Conservation (phyloP, 805 yeast species). For the Wickerhamomyces bisporus region DNA sequence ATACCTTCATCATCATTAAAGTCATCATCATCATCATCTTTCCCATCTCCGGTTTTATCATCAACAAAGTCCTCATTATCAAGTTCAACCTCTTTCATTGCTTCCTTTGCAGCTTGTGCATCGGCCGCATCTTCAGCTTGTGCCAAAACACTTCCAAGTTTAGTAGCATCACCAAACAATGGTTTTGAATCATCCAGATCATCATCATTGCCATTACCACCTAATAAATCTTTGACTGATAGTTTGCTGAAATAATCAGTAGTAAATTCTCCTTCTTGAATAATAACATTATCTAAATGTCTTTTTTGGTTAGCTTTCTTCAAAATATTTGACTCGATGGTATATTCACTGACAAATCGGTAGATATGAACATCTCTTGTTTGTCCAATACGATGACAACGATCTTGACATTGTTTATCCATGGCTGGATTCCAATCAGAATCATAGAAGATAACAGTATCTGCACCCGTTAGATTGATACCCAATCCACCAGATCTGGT, state of each 20-base stretch:
- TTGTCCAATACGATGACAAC: slow-evolving; percentile 99
- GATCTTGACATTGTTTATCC: slow-evolving; percentile 99
- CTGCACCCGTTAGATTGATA: slow-evolving; percentile 96
- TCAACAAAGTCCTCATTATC: slow-evolving; percentile 86
- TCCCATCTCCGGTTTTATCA: slow-evolving; percentile 18
- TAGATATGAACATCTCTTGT: slow-evolving; percentile 97
- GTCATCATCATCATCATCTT: slow-evolving; percentile 45
- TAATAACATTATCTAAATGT: slow-evolving; percentile 88
- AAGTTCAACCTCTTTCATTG: slow-evolving; percentile 77
- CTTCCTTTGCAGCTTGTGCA: slow-evolving; percentile 82
- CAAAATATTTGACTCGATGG: slow-evolving; percentile 92
- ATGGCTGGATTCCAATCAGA: slow-evolving; percentile 99
- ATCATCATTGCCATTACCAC: slow-evolving; percentile 29
- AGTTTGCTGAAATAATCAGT: slow-evolving; percentile 91
- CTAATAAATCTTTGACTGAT: slow-evolving; percentile 80
- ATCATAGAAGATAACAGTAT: slow-evolving; percentile 95
- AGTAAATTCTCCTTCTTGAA: slow-evolving; percentile 97
- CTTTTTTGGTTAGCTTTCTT: slow-evolving; percentile 93
- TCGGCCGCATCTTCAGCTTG: slow-evolving; percentile 95
- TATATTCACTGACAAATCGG: slow-evolving; percentile 90
- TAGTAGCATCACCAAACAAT: slow-evolving; percentile 29
- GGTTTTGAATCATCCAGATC: slow-evolving; percentile 27
- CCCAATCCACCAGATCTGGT: slow-evolving; percentile 99
- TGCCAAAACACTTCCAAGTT: slow-evolving; percentile 62
- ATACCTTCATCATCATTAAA: slow-evolving; percentile 45